Percentiles rank a stretch among this genome's conserved stretches.
phyloP scores from a whole-genome alignment of 345 rosid genomes.

The Eucalyptus camaldulensis region DNA sequence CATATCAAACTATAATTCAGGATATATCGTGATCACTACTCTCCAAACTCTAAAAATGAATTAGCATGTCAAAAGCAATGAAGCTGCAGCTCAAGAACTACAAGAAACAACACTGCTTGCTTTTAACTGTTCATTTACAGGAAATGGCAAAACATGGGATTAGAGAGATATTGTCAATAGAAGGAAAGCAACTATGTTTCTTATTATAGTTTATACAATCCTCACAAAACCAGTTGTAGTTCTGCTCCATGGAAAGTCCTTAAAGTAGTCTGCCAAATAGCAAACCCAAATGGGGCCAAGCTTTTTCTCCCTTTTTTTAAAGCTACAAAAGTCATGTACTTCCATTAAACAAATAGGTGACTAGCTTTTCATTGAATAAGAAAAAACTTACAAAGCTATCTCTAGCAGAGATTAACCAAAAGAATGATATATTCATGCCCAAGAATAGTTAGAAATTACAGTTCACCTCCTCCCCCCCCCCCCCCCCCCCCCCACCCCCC shows the following conservation, averaged over 20 bases:
- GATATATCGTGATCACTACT: not conserved
- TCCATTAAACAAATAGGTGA: not conserved
- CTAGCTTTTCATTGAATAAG: not conserved
- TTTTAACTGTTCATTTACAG: not conserved
- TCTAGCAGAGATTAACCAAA: not conserved
- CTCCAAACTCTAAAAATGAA: not conserved
- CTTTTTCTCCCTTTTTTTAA: not conserved
- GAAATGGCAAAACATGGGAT: not conserved
- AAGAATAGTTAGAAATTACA: not conserved
- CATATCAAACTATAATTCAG: not conserved
- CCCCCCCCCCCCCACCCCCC: fast-evolving
- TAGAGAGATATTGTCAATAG: not conserved
- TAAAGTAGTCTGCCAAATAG: not conserved
- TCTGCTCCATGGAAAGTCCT: not conserved
- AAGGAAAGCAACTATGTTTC: not conserved
- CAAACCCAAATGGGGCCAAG: not conserved
- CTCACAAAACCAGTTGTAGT: not conserved
- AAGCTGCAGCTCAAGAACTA: not conserved
- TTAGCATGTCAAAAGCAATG: not conserved
- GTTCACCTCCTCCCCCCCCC: fast-evolving
- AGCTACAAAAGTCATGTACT: not conserved
- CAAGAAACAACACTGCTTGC: not conserved
- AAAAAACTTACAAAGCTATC: not conserved
- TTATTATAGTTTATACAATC: not conserved
- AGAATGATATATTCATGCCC: not conserved